Evolutionary conservation across 768 basidiomycete genomes (phyloP).

Genomic region (Lactifluus volemus): DNA sequence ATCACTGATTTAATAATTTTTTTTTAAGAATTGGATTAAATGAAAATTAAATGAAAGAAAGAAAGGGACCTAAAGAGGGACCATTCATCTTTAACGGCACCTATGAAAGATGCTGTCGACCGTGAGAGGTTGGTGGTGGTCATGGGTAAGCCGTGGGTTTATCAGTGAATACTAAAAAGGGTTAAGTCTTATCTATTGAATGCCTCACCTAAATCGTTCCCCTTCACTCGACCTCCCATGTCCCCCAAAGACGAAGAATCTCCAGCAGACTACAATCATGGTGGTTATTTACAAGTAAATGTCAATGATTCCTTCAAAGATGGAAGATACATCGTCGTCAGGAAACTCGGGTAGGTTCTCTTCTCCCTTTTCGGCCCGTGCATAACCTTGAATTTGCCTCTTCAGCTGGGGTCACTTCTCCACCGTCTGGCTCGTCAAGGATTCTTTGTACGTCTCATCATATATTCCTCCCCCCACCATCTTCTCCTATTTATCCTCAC

Average conservation of each 20-base stretch:
- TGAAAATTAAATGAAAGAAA: background rate
- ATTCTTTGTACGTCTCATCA: conserved; percentile 48
- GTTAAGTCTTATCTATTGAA: too few species aligned
- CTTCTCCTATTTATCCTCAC: background rate
- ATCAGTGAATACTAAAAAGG: too few species aligned
- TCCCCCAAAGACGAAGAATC: conserved; percentile 71
- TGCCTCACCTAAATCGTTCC: conserved; percentile 39
- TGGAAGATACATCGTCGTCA: conserved; percentile 74
- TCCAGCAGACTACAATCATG: conserved; percentile 74
- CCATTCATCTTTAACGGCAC: conserved; percentile 81
- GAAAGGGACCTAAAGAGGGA: conserved; percentile 58
- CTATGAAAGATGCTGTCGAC: conserved; percentile 41
- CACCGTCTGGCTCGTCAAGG: conserved; percentile 87
- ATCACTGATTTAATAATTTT: conserved; percentile 41
- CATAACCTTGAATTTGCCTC: conserved; percentile 7
- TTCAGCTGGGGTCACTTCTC: conserved; percentile 91
- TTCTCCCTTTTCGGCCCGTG: background rate
- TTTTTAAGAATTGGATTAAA: background rate
- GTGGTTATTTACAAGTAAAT: conserved; percentile 55
- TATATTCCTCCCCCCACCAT: background rate
- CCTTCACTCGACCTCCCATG: conserved; percentile 41
- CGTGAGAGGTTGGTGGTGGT: background rate
- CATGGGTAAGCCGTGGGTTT: background rate
- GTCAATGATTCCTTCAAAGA: conserved; percentile 79
- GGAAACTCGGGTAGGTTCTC: conserved; percentile 73